Conservation (phyloP, 441 rosid species). For the Dalechampia spathulata region DNA sequence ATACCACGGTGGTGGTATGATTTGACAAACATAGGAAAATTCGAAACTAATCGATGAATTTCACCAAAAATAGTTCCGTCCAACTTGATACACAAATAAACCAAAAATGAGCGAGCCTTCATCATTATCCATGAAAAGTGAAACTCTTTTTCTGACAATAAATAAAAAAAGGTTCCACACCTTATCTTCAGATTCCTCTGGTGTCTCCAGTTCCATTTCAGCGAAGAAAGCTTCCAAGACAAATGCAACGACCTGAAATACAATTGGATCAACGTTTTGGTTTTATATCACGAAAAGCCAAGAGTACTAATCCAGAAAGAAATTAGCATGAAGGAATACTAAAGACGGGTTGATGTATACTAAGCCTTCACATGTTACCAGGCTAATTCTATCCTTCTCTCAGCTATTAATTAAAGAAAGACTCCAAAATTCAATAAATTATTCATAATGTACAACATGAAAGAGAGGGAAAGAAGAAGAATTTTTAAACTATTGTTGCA, state of each 20-base stretch:
- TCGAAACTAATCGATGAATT: not conserved
- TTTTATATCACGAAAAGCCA: slow-evolving; percentile 3
- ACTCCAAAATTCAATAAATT: too few species aligned
- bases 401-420: not conserved
- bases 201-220: slow-evolving; percentile 76
- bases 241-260: slow-evolving; percentile 84
- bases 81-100: too few species aligned
- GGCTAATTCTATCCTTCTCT: not conserved
- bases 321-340: not conserved
- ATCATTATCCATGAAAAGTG: not conserved
- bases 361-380: not conserved
- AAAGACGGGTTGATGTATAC: not conserved
- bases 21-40: too few species aligned
- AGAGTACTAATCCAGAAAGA: not conserved
- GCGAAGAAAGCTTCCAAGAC: slow-evolving; percentile 98
- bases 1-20: too few species aligned
- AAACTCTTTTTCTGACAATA: not conserved
- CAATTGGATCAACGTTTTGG: slow-evolving; percentile 8
- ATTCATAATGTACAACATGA: too few species aligned
- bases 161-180: slow-evolving; percentile 27
- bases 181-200: slow-evolving; percentile 53
- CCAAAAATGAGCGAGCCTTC: not conserved
- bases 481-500: not conserved
- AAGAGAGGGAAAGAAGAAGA: slow-evolving; percentile 1
- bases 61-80: not conserved